phyloP scores from a whole-genome alignment of 352 stramenopile genomes.

The Pythium angustatum region DNA sequence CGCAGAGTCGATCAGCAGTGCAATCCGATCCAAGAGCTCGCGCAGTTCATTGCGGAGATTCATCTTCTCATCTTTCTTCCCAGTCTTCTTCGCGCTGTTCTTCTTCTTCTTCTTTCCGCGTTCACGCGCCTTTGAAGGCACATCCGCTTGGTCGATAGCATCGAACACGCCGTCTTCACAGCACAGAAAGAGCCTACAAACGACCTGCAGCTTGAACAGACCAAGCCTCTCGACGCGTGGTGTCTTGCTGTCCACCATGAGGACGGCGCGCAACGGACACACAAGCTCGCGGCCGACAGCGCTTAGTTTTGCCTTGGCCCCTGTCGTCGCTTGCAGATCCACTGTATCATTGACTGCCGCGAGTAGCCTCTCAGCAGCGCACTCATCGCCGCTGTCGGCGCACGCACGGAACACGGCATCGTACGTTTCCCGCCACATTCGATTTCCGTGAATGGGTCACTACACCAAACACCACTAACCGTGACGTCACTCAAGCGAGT shows the following conservation, averaged over 20 bases:
- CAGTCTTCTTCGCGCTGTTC: conserved; percentile 40
- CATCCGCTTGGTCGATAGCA: not conserved
- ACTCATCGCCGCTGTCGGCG: conserved; percentile 3
- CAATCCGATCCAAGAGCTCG: conserved; percentile 68
- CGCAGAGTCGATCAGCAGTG: conserved; percentile 68
- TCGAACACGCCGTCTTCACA: conserved; percentile 23
- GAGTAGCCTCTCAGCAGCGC: conserved; percentile 19
- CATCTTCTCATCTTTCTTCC: conserved; percentile 43
- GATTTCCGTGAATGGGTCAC: too few relatives aligned
- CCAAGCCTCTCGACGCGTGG: conserved; percentile 46
- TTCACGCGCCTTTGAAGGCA: not conserved
- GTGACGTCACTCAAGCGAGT: conserved; percentile 19
- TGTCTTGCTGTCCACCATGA: conserved; percentile 18
- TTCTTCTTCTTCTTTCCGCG: conserved; percentile 2
- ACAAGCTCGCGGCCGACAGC: conserved; percentile 21
- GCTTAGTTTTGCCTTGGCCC: conserved; percentile 19
- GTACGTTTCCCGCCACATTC: conserved; percentile 33
- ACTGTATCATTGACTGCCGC: not conserved
- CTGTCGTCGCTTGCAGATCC: not conserved
- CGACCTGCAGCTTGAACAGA: conserved; percentile 63
- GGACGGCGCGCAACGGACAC: conserved; percentile 19
- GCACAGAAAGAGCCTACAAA: conserved; percentile 56
- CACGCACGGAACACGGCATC: conserved; percentile 9
- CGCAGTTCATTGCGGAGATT: conserved; percentile 46
- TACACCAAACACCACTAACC: too few relatives aligned